A percentile compares a stretch with the other conserved stretches of the same genome.
These are phyloP conservation scores for Gossypium longicalyx DNA, from an alignment of 345 rosid genomes.

Conservation along the genomic window DNA sequence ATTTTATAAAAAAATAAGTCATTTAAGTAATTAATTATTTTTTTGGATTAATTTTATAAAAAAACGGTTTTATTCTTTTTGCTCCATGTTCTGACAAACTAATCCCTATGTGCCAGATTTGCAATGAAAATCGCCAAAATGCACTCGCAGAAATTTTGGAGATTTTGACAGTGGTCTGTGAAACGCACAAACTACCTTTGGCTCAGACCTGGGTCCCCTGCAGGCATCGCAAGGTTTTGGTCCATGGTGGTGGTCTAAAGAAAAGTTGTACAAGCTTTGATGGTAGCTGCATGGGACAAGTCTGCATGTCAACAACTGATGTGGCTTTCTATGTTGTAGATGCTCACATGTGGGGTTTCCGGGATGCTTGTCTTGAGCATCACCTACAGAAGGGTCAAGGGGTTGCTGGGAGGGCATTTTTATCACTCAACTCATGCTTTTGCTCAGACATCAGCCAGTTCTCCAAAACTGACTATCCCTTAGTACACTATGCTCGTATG, in stretches of 20 bases:
- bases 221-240: slow-evolving; percentile 77
- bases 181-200: slow-evolving; percentile 78
- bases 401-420: slow-evolving; percentile 82
- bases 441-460: slow-evolving; percentile 62
- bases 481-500: slow-evolving; percentile 96
- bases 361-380: slow-evolving; percentile 91
- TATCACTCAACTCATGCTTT: slow-evolving; percentile 70
- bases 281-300: slow-evolving; percentile 80
- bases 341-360: slow-evolving; percentile 91
- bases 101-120: slow-evolving; percentile 65
- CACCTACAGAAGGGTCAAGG: slow-evolving; percentile 96
- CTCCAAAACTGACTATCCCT: slow-evolving; percentile 84
- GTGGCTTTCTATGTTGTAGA: slow-evolving; percentile 81
- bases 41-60: too few species aligned
- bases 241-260: slow-evolving; percentile 82
- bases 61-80: slow-evolving; percentile 19
- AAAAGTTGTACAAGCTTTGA: slow-evolving; percentile 86
- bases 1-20: too few species aligned
- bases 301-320: slow-evolving; percentile 93
- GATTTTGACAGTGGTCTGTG: slow-evolving; percentile 79
- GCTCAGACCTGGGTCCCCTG: slow-evolving; percentile 99
- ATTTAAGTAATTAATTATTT: too few species aligned
- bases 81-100: slow-evolving; percentile 36
- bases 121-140: slow-evolving; percentile 80
- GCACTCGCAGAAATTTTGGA: slow-evolving; percentile 89